These are phyloP conservation scores for Aspergillus aculeatinus DNA, from an alignment of 2,329 filamentous ascomycete species.

Conservation along the genomic window DNA sequence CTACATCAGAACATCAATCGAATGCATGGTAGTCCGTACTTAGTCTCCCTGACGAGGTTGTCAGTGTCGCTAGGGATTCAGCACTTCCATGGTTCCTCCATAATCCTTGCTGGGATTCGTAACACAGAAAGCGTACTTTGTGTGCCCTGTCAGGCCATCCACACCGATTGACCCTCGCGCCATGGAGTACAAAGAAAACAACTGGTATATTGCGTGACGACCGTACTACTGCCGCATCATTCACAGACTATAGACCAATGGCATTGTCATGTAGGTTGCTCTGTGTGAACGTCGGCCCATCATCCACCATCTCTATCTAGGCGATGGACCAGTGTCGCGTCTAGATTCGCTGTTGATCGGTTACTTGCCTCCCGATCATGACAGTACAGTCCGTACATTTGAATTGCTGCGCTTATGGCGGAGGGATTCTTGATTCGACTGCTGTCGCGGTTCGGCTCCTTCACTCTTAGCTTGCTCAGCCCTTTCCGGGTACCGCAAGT, in stretches of 20 bases:
- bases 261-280: constrained; percentile 7
- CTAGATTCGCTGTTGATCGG: background rate
- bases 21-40: background rate
- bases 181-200: background rate
- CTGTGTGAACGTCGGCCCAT: constrained; percentile 1
- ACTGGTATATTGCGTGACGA: background rate
- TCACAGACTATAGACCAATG: constrained; percentile 1
- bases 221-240: constrained; percentile 6
- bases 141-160: background rate
- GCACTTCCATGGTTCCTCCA: background rate
- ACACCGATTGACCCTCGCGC: background rate
- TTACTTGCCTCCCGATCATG: background rate
- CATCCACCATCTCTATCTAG: background rate
- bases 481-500: background rate
- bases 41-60: background rate
- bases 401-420: background rate
- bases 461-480: background rate
- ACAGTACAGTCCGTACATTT: background rate
- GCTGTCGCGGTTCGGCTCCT: background rate
- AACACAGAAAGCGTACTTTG: background rate
- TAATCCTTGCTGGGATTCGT: background rate
- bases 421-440: background rate
- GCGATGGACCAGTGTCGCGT: constrained; percentile 1
- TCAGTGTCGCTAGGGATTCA: no score
- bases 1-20: background rate